phyloP scores from a whole-genome alignment of 805 yeast species.

The Cyberlindnera mrakii region DNA sequence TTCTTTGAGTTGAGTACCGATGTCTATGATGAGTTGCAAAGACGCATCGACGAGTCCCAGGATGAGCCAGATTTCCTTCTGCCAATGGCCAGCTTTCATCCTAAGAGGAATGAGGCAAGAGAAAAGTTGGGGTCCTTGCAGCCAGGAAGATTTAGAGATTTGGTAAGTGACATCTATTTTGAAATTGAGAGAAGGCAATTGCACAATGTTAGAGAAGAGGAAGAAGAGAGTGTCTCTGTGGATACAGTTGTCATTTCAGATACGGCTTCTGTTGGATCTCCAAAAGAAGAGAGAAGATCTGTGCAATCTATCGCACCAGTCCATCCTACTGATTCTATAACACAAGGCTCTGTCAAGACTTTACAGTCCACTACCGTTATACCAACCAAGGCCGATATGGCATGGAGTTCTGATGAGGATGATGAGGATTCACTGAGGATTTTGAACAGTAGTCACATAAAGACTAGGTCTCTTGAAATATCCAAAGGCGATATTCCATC shows the following conservation, averaged over 20 bases:
- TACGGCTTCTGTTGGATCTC: too few species aligned
- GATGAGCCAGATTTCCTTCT: constrained; percentile 57
- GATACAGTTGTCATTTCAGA: constrained; percentile 2
- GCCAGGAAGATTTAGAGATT: constrained; percentile 74
- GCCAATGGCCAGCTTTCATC: constrained; percentile 74
- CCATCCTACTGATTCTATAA: constrained; percentile 2
- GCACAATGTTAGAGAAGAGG: constrained; percentile 22
- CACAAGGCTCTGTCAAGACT: constrained; percentile 27
- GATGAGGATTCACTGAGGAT: constrained; percentile 28
- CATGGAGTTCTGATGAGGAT: constrained; percentile 87
- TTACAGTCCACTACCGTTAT: constrained; percentile 63
- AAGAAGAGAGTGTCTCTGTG: constrained; percentile 1
- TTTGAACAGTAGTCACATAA: constrained; percentile 1
- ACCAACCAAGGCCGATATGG: constrained; percentile 79
- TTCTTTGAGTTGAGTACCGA: constrained; percentile 89
- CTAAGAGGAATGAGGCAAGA: constrained; percentile 93
- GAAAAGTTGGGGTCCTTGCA: constrained; percentile 85
- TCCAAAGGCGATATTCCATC: constrained; percentile 2
- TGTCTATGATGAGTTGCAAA: constrained; percentile 84
- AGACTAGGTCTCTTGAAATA: constrained; percentile 2
- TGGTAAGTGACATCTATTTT: constrained; percentile 80
- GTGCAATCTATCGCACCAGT: background rate
- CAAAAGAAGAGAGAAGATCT: background rate
- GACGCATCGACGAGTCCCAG: constrained; percentile 61
- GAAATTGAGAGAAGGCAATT: constrained; percentile 79